Conservation (phyloP, 148 eudicot genomes). For the Fagopyrum tataricum region DNA sequence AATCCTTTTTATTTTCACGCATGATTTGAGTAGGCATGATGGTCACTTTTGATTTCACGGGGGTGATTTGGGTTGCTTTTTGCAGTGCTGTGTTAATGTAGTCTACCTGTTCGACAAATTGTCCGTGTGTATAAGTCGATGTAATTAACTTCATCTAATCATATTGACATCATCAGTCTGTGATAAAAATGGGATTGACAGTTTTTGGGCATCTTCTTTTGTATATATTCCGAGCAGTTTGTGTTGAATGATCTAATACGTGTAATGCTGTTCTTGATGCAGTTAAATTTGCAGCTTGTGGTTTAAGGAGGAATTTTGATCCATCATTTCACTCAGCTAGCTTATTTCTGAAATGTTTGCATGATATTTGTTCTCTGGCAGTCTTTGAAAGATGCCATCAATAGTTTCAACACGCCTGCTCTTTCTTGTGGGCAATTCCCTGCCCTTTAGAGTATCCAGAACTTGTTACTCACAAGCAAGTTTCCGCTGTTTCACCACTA, state of each 20-base stretch:
- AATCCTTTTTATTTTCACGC: not conserved
- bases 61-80: not conserved
- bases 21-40: not conserved
- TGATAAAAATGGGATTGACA: not conserved
- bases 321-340: not conserved
- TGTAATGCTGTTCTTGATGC: slow-evolving; percentile 4
- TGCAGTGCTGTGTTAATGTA: not conserved
- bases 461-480: slow-evolving; percentile 28
- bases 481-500: slow-evolving; percentile 33
- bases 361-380: slow-evolving; percentile 9
- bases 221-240: not conserved
- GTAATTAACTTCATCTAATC: not conserved
- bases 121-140: not conserved
- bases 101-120: slow-evolving; percentile 12
- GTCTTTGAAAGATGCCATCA: slow-evolving; percentile 39
- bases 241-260: not conserved
- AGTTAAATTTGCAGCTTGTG: not conserved
- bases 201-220: not conserved
- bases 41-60: not conserved
- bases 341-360: not conserved
- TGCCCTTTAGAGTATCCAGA: slow-evolving; percentile 41
- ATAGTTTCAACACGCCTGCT: slow-evolving; percentile 52
- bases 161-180: not conserved
- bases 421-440: slow-evolving; percentile 55
- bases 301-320: not conserved